Percentiles rank a stretch among this genome's conserved stretches.
These are phyloP conservation scores for Colletotrichum sojae DNA, from an alignment of 2,329 filamentous ascomycete genomes.

Conservation along the genomic window DNA sequence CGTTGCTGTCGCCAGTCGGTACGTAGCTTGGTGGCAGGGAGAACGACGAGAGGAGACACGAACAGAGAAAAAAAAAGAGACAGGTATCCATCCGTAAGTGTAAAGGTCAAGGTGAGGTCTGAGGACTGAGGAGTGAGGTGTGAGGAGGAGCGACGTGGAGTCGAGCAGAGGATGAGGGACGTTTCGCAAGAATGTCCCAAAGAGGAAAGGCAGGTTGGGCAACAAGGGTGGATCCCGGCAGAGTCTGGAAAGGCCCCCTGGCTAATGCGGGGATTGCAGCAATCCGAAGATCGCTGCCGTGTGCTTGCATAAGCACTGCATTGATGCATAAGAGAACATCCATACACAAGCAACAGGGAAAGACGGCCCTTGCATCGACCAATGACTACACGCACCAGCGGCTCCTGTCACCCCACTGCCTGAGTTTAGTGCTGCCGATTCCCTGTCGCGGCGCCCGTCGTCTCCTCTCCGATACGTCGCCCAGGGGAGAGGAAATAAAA, in stretches of 20 bases:
- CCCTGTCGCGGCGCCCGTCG: background rate
- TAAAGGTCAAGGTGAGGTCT: background rate
- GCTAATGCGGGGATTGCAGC: constrained; percentile 36
- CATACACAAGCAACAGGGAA: background rate
- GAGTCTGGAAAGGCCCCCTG: constrained; percentile 29
- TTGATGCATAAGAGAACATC: background rate
- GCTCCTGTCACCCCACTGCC: constrained; percentile 7
- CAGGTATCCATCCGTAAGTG: constrained; percentile 19
- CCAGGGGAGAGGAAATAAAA: background rate
- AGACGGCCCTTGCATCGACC: too few species aligned
- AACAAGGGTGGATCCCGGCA: constrained; percentile 33
- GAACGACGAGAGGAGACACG: background rate
- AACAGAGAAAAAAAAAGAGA: constrained; percentile 5
- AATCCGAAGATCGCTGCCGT: constrained; percentile 36
- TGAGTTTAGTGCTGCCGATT: background rate
- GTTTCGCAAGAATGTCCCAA: constrained; percentile 46
- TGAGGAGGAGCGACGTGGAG: constrained; percentile 15
- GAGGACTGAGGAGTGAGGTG: constrained; percentile 15
- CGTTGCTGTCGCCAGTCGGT: background rate
- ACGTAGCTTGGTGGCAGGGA: background rate
- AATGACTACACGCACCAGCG: background rate
- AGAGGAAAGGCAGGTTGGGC: constrained; percentile 37
- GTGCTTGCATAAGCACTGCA: constrained; percentile 20
- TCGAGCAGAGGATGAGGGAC: constrained; percentile 29
- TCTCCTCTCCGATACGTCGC: constrained; percentile 6